These are phyloP conservation scores for Parietaria judaica DNA, from an alignment of 306 rosid species.

Conservation along the genomic window DNA sequence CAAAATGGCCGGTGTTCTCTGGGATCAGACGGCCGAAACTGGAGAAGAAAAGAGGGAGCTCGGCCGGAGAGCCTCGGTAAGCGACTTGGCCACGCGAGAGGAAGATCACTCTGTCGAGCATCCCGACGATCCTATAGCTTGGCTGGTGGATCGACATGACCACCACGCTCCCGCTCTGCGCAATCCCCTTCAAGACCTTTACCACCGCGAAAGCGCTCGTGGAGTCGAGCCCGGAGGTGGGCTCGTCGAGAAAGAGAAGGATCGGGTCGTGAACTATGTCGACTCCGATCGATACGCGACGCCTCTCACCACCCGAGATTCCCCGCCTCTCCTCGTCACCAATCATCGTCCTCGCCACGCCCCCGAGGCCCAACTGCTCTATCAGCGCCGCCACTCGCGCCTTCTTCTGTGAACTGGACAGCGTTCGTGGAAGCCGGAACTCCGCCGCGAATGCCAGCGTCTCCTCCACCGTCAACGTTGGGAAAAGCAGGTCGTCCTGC, in stretches of 20 bases:
- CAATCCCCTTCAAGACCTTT: slow-evolving; percentile 73
- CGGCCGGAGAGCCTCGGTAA: slow-evolving; percentile 63
- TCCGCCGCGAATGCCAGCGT: slow-evolving; percentile 85
- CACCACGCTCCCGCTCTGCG: slow-evolving; percentile 88
- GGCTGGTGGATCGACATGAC: slow-evolving; percentile 94
- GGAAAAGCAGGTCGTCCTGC: slow-evolving; percentile 89
- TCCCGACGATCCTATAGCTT: slow-evolving; percentile 67
- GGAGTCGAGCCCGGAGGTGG: slow-evolving; percentile 88
- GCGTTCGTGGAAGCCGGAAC: slow-evolving; percentile 61
- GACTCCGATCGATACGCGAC: slow-evolving; percentile 82
- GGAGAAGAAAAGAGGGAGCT: slow-evolving; percentile 42
- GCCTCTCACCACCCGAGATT: slow-evolving; percentile 81
- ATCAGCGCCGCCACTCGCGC: slow-evolving; percentile 69
- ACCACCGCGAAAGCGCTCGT: slow-evolving; percentile 96
- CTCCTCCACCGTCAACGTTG: slow-evolving; percentile 94
- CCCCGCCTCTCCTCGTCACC: slow-evolving; percentile 94
- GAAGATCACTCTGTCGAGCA: slow-evolving; percentile 68
- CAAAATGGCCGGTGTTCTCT: slow-evolving; percentile 64
- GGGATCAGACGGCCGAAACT: slow-evolving; percentile 83
- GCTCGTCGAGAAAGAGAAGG: slow-evolving; percentile 78
- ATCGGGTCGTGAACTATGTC: slow-evolving; percentile 93
- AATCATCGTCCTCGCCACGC: slow-evolving; percentile 61
- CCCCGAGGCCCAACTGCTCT: slow-evolving; percentile 79
- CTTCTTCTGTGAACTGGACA: slow-evolving; percentile 66
- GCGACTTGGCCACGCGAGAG: slow-evolving; percentile 74